Conservation (phyloP, 2,329 filamentous ascomycete genomes). For the Xylaria sp. region DNA sequence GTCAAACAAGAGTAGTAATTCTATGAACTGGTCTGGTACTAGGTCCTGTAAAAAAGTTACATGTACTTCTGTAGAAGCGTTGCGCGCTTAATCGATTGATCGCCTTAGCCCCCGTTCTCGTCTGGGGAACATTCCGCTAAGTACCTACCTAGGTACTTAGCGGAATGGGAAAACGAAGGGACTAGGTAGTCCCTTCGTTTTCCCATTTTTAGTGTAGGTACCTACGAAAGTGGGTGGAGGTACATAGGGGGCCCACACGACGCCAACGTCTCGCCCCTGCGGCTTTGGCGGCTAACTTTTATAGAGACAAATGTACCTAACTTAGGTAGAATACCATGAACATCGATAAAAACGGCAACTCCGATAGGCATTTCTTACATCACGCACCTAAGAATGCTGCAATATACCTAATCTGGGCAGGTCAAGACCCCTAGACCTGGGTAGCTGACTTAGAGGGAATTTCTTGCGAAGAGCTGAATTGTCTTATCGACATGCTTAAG, state of each 20-base stretch:
- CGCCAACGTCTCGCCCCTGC: background rate
- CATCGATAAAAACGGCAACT: too few relatives aligned
- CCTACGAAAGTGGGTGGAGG: too few relatives aligned
- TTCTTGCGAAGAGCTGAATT: constrained; percentile 4
- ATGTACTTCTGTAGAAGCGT: background rate
- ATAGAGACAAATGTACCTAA: background rate
- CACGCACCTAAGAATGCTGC: too few relatives aligned
- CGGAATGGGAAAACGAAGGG: too few relatives aligned
- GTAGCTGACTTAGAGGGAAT: background rate
- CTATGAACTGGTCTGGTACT: background rate
- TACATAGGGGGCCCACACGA: background rate
- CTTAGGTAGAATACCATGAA: too few relatives aligned
- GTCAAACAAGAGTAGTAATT: background rate
- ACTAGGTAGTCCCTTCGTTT: background rate
- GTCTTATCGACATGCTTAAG: background rate
- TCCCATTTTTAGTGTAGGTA: background rate
- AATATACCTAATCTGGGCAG: too few relatives aligned
- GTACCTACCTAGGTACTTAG: too few relatives aligned
- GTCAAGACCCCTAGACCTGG: too few relatives aligned
- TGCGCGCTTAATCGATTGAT: background rate
- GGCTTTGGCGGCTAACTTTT: background rate
- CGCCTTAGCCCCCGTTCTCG: background rate
- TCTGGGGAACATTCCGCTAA: background rate
- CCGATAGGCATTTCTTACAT: too few relatives aligned
- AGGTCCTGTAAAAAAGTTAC: background rate